Evolutionary conservation across 2,329 filamentous ascomycete species (phyloP), one percentile per base, ranked within the genome.

Genomic region (Aureobasidium namibiae): DNA sequence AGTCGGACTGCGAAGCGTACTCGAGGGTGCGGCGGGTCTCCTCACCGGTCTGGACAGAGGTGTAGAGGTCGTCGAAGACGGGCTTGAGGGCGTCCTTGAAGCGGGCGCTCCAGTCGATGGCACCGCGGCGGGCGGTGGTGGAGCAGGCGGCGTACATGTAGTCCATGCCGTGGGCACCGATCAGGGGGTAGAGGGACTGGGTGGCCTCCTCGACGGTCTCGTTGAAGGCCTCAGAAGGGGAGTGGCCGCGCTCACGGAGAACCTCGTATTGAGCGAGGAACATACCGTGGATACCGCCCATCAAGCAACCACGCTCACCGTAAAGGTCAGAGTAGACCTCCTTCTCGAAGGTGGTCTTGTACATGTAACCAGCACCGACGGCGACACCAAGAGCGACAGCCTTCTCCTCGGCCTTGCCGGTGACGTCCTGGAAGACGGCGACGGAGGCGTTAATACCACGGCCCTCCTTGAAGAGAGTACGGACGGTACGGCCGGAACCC

Each of bases 91-190:
- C 91, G 68, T 92, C 89, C 89, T 96, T 96, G 90, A 99, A 99
- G 75, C 83, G 84, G 77, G 87, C 87, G 75, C 88, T 92, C 94
- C 94, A 99, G 85, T 99, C 94, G 75, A 99, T 95, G 79, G 94
- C 94, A 78, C 94, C 94, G 74, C 94, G 92, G 73, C 94, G 90
- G 73, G 94, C 94, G 61, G 94, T 99, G 74, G 94, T 99, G 65
- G 92, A 97, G 89, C 94, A 99, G 68, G 94, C 94, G 76, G 92
- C 92, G 82, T 95, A 99, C 94, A 99, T 99, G 91, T 95, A 99
- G 83, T 99, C 94, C 94, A 99, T 97, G 73, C 94, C 94, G 80
- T 97, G 89, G 79, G 84, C 85, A 73, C 92, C 94, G 73, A 99
- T 99, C 73, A 99, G 84, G 65, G 94, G 94, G 85, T 99, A 99